Percentiles rank a stretch among this genome's conserved stretches.
phyloP scores from a whole-genome alignment of 805 yeast genomes.

The Cyberlindnera lachancei region DNA sequence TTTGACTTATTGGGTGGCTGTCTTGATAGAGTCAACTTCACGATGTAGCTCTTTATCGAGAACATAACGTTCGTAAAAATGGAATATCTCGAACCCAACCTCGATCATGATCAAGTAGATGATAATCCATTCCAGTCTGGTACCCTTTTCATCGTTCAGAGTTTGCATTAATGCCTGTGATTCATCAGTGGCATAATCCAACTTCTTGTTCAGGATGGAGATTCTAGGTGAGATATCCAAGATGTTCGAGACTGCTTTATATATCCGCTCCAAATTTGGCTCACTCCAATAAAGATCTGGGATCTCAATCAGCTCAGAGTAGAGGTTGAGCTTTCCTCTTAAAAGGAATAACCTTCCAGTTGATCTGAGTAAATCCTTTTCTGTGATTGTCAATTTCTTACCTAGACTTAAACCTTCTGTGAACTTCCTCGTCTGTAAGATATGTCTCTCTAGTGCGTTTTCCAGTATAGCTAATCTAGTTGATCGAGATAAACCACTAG shows the following conservation, averaged over 20 bases:
- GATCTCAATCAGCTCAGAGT: slow-evolving; percentile 83
- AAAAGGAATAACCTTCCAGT: slow-evolving; percentile 72
- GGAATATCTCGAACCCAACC: slow-evolving; percentile 73
- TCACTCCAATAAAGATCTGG: slow-evolving; percentile 94
- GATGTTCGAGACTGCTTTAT: slow-evolving; percentile 59
- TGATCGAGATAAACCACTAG: slow-evolving; percentile 80
- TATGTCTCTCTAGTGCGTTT: slow-evolving; percentile 58
- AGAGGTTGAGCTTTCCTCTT: slow-evolving; percentile 76
- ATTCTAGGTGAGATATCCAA: slow-evolving; percentile 76
- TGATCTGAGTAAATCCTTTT: slow-evolving; percentile 53
- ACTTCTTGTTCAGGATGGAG: slow-evolving; percentile 69
- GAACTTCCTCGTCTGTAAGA: slow-evolving; percentile 52
- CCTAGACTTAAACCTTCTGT: slow-evolving; percentile 67
- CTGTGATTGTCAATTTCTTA: slow-evolving; percentile 39
- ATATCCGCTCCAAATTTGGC: slow-evolving; percentile 73
- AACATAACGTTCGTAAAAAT: slow-evolving; percentile 52
- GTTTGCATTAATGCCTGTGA: slow-evolving; percentile 70
- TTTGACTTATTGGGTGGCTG: too few species aligned
- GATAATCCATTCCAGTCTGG: slow-evolving; percentile 82
- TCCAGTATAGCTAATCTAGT: slow-evolving; percentile 81
- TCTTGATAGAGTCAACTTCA: neutral
- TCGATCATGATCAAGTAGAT: slow-evolving; percentile 78
- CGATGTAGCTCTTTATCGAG: slow-evolving; percentile 6
- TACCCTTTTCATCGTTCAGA: slow-evolving; percentile 66
- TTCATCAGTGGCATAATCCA: slow-evolving; percentile 89